Evolutionary conservation across 163 green algal species (phyloP), one percentile per base, ranked within the genome.

Genomic region (Prototheca cutis): DNA sequence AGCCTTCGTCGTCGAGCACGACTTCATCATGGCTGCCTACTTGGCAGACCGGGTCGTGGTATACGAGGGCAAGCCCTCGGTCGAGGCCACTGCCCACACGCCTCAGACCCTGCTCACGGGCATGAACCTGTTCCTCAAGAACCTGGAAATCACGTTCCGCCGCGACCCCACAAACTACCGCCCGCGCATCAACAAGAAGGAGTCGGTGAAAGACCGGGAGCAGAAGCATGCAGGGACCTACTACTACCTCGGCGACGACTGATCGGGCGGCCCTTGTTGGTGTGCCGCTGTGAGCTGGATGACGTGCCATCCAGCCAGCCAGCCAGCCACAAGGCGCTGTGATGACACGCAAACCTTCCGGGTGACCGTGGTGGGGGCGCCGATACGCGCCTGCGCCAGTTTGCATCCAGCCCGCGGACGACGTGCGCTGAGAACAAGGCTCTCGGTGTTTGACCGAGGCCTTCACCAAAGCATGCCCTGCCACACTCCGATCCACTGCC

Each of bases 11-110:
- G 92, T 99, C 65, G 92, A 99, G 86, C 92, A 99, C 77, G 92
- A 99, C 68, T 99, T 99, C 84, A 98, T 99, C 88, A 99, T 99
- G 93, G 89, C 93, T 25, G 93, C 92, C 19, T 98, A 98, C 80
- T 82, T 99, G 55, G 92, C 93, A 18, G 92, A 99, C 80, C 71
- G 89, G 1, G 92, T 98, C 49, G 89, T 99, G 29, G 90, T 98
- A 61, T 98, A 98, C 68, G 85, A 97, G 58, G 92, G 92, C 21
- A 28, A 83, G 70, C 87, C 92, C 7, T 89, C 82, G 28, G 77
- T 80, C 58, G 53, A 85, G 23, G 91, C 89, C 45, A 85, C 71
- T 7, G 92, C 92, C 2, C 68, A 63, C 36, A 66, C 75, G 24
- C 92, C 92, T 5, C 82, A 92, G 73, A 71, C 63, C n/a, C 76